These are phyloP conservation scores for Ophiocordyceps robertsii DNA, from an alignment of 2,329 filamentous ascomycete species.

Conservation along the genomic window DNA sequence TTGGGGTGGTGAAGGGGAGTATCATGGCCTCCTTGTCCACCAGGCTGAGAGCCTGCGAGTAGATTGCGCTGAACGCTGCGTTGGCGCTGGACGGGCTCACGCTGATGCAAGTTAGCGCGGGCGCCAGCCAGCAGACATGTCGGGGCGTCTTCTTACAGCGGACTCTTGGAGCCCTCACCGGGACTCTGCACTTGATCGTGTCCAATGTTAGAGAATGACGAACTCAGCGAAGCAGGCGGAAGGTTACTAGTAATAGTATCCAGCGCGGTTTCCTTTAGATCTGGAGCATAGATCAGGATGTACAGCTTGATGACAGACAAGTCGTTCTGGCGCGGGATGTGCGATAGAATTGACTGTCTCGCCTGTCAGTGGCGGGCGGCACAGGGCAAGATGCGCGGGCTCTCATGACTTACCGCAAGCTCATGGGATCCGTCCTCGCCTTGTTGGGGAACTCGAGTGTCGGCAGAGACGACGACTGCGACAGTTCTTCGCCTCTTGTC, in stretches of 20 bases:
- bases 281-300: constrained; percentile 78
- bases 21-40: constrained; percentile 81
- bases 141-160: constrained; percentile 29
- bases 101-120: constrained; percentile 13
- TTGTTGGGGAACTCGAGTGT: constrained; percentile 43
- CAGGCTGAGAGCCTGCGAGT: constrained; percentile 63
- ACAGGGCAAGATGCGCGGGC: too few species aligned
- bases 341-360: constrained; percentile 67
- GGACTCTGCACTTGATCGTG: constrained; percentile 58
- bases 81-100: constrained; percentile 33
- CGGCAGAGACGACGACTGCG: constrained; percentile 79
- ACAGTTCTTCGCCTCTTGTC: constrained; percentile 57
- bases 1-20: constrained; percentile 74
- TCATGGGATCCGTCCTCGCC: constrained; percentile 54
- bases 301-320: constrained; percentile 65
- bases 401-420: constrained; percentile 59
- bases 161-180: constrained; percentile 47
- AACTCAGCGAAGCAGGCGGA: constrained; percentile 53
- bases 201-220: constrained; percentile 80
- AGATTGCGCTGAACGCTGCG: constrained; percentile 63
- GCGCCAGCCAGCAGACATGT: background rate
- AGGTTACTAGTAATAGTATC: constrained; percentile 38
- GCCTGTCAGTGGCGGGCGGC: constrained; percentile 3
- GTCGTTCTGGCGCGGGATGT: constrained; percentile 69
- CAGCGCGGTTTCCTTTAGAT: constrained; percentile 52